Percentiles rank a stretch among this genome's conserved stretches.
Evolutionary conservation across 1,284 basidiomycete species (phyloP).

Genomic region (Lignosus rhinocerotis): DNA sequence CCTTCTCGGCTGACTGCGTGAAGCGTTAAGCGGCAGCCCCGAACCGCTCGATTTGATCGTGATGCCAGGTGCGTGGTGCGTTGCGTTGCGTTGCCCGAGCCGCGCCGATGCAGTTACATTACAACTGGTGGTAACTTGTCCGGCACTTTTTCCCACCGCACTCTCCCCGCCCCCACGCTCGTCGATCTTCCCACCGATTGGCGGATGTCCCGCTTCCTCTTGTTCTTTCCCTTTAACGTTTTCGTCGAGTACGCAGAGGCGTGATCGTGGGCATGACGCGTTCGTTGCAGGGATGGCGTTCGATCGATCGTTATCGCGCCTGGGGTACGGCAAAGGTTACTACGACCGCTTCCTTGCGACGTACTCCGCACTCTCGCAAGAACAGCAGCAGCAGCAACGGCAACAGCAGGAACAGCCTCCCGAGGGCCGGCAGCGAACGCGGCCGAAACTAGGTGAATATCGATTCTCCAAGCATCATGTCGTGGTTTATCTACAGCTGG

Average conservation of each 20-base stretch:
- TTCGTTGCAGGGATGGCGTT: constrained; percentile 68
- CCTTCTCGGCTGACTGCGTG: constrained; percentile 3
- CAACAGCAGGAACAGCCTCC: neutral
- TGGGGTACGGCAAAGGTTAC: constrained; percentile 81
- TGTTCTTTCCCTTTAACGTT: neutral
- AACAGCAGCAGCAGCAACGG: neutral
- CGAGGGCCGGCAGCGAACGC: constrained; percentile 1
- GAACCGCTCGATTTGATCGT: constrained; percentile 64
- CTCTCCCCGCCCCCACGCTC: neutral
- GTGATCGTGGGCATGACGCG: neutral
- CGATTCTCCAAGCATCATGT: neutral
- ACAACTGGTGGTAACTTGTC: neutral
- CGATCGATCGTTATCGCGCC: constrained; percentile 64
- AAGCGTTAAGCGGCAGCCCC: constrained; percentile 46
- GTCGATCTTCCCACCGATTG: constrained; percentile 12
- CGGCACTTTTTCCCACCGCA: neutral
- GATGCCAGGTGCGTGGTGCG: constrained; percentile 55
- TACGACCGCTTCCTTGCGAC: constrained; percentile 71
- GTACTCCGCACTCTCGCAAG: constrained; percentile 38
- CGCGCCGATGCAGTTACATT: neutral
- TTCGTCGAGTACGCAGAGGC: neutral
- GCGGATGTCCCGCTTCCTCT: neutral
- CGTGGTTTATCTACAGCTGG: neutral
- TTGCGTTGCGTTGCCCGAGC: neutral
- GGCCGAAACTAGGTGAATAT: constrained; percentile 19